phyloP scores from a whole-genome alignment of 2,329 filamentous ascomycete species.

The Botryotinia convoluta region DNA sequence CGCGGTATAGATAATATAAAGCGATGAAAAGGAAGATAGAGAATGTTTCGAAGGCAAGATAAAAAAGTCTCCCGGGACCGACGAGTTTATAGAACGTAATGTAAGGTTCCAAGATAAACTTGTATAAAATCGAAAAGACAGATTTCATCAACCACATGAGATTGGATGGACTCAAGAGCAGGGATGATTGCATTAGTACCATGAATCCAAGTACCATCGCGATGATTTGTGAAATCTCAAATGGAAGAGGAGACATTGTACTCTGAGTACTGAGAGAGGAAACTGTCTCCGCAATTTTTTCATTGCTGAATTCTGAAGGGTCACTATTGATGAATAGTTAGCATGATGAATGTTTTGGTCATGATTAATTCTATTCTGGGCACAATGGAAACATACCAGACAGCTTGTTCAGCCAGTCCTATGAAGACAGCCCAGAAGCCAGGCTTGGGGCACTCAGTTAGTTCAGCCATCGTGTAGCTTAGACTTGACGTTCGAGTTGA shows the following conservation, averaged over 20 bases:
- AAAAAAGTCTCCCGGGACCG: background rate
- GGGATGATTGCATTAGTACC: background rate
- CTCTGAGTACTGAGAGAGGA: background rate
- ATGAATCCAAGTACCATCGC: background rate
- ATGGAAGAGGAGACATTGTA: background rate
- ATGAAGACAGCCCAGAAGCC: background rate
- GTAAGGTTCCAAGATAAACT: background rate
- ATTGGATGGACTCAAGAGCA: background rate
- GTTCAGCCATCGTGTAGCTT: background rate
- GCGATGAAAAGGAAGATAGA: fast-evolving
- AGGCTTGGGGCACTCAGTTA: background rate
- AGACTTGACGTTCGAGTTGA: background rate
- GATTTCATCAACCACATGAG: background rate
- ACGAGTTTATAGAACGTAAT: background rate
- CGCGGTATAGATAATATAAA: background rate
- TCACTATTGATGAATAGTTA: background rate
- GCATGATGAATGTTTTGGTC: too few species aligned
- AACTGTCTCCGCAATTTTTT: background rate
- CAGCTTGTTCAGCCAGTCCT: background rate
- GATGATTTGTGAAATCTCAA: background rate
- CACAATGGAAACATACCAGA: background rate
- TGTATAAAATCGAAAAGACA: background rate
- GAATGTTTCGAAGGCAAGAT: background rate
- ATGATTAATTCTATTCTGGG: background rate
- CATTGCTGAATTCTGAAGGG: background rate